Evolutionary conservation across 495 filamentous ascomycete genomes (phyloP), one percentile per base, ranked within the genome.

Genomic region (Clavariopsis aquatica): DNA sequence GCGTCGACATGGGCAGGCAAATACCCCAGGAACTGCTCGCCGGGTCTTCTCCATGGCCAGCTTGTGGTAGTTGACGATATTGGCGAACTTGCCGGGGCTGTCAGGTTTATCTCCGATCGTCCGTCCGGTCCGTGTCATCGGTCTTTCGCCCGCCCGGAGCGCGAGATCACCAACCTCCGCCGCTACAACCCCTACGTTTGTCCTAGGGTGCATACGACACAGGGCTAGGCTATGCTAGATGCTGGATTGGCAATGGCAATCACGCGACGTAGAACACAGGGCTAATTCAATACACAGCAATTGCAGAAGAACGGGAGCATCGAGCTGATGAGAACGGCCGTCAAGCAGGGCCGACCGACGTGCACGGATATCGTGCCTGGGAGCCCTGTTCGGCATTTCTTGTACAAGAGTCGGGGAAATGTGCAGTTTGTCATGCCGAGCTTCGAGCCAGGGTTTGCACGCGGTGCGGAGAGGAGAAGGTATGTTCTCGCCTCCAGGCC

Each of bases 391-490:
- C 83, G 87, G 52, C 94, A 98, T 77, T 98, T 97, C 75, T 76
- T 98, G 31, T 98, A 96, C 78, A 98, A 96, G 75, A 94, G 90
- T 22, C 82, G 88, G 46, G 86, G 86, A 19, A 97, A 98, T 73
- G 94, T 98, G 19, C 94, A 98, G 71, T 98, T 96, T 73, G 86
- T 85, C 43, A 96, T 96, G 90, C 89, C 93, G 17, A 84, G 89
- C 0, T 91, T 88, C 56, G 80, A 86, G 15, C 89, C 92, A 0
- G 79, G 87, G 59, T 96, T 93, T 71, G 77, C 74, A 45, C 85
- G 78, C 12, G 69, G 85, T 10, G 77, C 91, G 22, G 83, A 87
- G 27, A 80, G 88, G 49, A 81, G 93, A 74, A 85, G 85, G 80
- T 87, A 73, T 56, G 74, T 7, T 43, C 31, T 65, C 10, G 26